These are phyloP conservation scores for Aspergillus terreus DNA, from an alignment of 2,329 filamentous ascomycete genomes.

Conservation along the genomic window DNA sequence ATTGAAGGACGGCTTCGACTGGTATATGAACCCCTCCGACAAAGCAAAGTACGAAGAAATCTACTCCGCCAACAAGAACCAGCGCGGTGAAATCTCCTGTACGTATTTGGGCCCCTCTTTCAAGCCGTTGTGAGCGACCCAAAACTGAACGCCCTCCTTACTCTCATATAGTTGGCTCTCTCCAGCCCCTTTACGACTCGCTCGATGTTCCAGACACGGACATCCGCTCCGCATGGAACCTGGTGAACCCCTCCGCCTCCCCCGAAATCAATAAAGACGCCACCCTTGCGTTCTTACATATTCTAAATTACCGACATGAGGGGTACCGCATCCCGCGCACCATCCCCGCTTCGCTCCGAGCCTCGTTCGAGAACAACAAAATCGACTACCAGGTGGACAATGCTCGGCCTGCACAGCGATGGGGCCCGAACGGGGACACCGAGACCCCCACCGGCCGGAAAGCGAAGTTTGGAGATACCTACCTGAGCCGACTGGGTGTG, in stretches of 20 bases:
- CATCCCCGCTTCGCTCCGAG: slow-evolving; percentile 83
- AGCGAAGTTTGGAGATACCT: slow-evolving; percentile 95
- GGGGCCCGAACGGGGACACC: slow-evolving; percentile 76
- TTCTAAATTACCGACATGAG: slow-evolving; percentile 92
- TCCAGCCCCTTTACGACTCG: slow-evolving; percentile 77
- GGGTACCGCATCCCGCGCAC: slow-evolving; percentile 89
- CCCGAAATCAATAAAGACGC: slow-evolving; percentile 91
- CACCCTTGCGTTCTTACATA: slow-evolving; percentile 89
- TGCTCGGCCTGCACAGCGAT: slow-evolving; percentile 66
- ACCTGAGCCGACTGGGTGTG: slow-evolving; percentile 81
- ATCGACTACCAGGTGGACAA: slow-evolving; percentile 94
- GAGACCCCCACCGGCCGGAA: slow-evolving; percentile 82
- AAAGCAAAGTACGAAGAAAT: slow-evolving; percentile 96
- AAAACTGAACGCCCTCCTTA: slow-evolving; percentile 6
- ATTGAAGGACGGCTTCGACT: slow-evolving; percentile 95
- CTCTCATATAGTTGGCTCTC: slow-evolving; percentile 59
- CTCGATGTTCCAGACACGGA: slow-evolving; percentile 68
- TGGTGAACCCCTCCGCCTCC: slow-evolving; percentile 86
- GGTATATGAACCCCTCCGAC: slow-evolving; percentile 95
- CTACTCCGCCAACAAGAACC: slow-evolving; percentile 86
- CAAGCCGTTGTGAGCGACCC: neutral
- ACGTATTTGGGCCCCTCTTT: slow-evolving; percentile 30
- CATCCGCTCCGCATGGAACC: slow-evolving; percentile 89
- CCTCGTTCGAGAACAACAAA: slow-evolving; percentile 90
- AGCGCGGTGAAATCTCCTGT: slow-evolving; percentile 80